Evolutionary conservation across 2,329 filamentous ascomycete species (phyloP), one percentile per base, ranked within the genome.

Genomic region (Beauveria sp.): DNA sequence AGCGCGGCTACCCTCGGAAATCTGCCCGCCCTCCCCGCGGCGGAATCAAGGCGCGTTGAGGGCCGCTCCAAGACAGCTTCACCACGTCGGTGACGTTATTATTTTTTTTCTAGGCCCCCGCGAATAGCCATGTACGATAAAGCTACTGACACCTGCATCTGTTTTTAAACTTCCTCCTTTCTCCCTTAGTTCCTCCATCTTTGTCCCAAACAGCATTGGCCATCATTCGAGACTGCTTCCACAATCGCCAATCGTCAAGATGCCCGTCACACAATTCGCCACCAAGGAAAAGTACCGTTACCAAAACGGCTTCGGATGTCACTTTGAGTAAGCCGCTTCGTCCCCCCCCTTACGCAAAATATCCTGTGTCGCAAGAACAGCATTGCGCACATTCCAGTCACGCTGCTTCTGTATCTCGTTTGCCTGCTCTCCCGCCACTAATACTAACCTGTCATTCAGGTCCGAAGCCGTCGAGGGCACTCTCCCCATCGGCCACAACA

Each of bases 401-500:
- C 30, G 12, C 12, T 34, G 30, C 30, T 34, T 34, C 30, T 34
- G 30, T 34, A 34, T 34, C 30, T 14, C 30, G 10, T 34, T 34
- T 34, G 30, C 12, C 12, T 34, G 30, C 14, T 34, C 2, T 34
- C 24, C n/a, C 30, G 8, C 34, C 26, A 38, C 55, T 28, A 16
- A 50, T n/a, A 28, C 51, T 26, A 20, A 14, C 42, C 28, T 18
- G n/a, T 0, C n/a, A 10, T 30, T 1, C 68, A 93, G 89, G 71
- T 85, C 88, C 49, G 90, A 95, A 78, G 90, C 90, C 50, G 78
- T 93, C 61, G 79, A 86, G 18, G 88, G 86, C 20, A 87, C 91
- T 5, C 79, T 93, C 5, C 90, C 91, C 9, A 71, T 91, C 62
- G 90, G 83, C 55, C 83, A 87, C 47, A 96, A 96, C 78, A 91